A percentile compares a stretch with the other conserved stretches of the same genome.
Evolutionary conservation across 176 grass and related monocot genomes (phyloP).

Genomic region (Otatea glauca): DNA sequence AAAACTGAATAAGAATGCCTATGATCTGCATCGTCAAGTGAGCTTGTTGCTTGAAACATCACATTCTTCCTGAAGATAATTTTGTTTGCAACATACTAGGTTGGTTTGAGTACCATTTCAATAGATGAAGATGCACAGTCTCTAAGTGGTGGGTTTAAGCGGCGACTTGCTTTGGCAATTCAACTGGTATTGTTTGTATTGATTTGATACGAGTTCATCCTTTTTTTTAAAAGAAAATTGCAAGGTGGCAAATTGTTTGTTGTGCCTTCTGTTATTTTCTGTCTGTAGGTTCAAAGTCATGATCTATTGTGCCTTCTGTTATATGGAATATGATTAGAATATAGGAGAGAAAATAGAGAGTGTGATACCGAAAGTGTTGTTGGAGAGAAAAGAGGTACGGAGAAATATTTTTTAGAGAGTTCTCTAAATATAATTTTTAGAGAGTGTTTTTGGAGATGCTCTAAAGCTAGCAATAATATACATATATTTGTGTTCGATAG

Average conservation of each 20-base stretch:
- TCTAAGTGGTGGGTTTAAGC: conserved; percentile 89
- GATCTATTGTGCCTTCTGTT: conserved; percentile 50
- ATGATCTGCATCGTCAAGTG: neutral
- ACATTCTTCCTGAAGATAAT: neutral
- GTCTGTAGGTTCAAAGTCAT: conserved; percentile 81
- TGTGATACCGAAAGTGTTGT: too few species aligned
- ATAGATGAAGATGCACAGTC: conserved; percentile 78
- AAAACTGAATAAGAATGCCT: conserved; percentile 4
- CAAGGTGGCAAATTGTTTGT: neutral
- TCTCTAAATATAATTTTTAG: too few species aligned
- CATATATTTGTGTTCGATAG: too few species aligned
- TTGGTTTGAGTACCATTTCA: conserved; percentile 75
- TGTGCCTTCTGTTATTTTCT: neutral
- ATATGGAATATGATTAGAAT: too few species aligned
- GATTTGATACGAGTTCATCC: neutral
- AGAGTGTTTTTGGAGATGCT: too few species aligned
- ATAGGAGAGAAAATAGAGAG: too few species aligned
- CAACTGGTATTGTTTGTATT: conserved; percentile 65
- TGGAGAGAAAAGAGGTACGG: too few species aligned
- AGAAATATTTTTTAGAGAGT: too few species aligned
- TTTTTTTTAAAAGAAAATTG: neutral
- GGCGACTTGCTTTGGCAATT: conserved; percentile 85
- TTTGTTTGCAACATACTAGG: conserved; percentile 49
- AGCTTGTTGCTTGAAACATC: conserved; percentile 8
- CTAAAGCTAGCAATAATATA: too few species aligned